These are phyloP conservation scores for Hyphopichia burtonii DNA, from an alignment of 1,139 yeast genomes.

Conservation along the genomic window DNA sequence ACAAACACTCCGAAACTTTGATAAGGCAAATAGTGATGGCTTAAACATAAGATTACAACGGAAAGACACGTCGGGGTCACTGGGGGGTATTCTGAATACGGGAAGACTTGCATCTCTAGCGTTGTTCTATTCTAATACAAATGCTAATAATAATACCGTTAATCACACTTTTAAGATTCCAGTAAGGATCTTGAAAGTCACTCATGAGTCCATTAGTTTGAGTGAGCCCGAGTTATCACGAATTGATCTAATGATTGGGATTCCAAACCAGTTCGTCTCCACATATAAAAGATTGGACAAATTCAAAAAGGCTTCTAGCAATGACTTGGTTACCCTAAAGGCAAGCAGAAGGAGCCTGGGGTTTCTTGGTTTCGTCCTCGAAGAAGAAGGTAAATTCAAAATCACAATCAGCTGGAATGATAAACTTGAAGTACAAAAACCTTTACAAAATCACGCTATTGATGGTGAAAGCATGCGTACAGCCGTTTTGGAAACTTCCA, in stretches of 20 bases:
- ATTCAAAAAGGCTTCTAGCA: conserved; percentile 39
- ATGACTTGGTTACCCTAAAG: conserved; percentile 32
- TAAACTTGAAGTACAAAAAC: conserved; percentile 34
- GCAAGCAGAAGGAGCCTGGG: conserved; percentile 38
- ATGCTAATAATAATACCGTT: conserved; percentile 33
- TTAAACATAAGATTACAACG: conserved; percentile 53
- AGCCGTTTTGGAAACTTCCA: background rate
- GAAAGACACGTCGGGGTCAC: conserved; percentile 34
- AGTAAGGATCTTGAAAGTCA: conserved; percentile 48
- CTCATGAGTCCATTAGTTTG: conserved; percentile 38
- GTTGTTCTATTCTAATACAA: conserved; percentile 43
- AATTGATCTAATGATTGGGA: conserved; percentile 49
- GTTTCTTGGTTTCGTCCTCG: conserved; percentile 47
- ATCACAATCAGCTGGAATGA: conserved; percentile 62
- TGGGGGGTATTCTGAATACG: conserved; percentile 19
- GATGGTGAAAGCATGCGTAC: conserved; percentile 14
- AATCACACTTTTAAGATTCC: conserved; percentile 62
- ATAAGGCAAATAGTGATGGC: conserved; percentile 50
- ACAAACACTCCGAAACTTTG: conserved; percentile 55
- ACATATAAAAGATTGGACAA: conserved; percentile 57
- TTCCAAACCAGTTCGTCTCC: conserved; percentile 48
- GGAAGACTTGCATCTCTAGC: conserved; percentile 54
- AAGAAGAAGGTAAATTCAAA: conserved; percentile 52
- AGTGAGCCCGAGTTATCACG: conserved; percentile 49
- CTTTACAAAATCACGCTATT: conserved; percentile 10